These are phyloP conservation scores for Verticillium klebahnii DNA, from an alignment of 2,329 filamentous ascomycete species.

Conservation along the genomic window DNA sequence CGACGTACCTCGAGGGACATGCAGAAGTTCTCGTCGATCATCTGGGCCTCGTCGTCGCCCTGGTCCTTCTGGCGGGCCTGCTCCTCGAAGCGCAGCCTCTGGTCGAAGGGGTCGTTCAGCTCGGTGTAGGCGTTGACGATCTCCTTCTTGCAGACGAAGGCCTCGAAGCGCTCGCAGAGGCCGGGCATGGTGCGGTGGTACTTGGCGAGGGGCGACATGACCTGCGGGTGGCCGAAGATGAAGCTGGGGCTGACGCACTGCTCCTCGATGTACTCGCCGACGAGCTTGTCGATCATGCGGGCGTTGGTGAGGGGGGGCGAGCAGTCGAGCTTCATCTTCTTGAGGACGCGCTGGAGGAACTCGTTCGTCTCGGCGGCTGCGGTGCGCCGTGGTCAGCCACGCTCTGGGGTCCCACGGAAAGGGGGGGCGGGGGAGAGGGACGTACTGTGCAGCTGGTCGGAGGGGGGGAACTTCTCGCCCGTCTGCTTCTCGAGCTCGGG, in stretches of 20 bases:
- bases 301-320: slow-evolving; percentile 87
- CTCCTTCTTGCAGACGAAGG: slow-evolving; percentile 95
- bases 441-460: slow-evolving; percentile 76
- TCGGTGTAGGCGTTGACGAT: slow-evolving; percentile 97
- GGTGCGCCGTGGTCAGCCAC: neutral
- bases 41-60: slow-evolving; percentile 94
- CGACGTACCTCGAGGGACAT: slow-evolving; percentile 63
- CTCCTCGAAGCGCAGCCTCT: slow-evolving; percentile 69
- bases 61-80: slow-evolving; percentile 93
- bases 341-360: slow-evolving; percentile 78
- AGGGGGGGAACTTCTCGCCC: slow-evolving; percentile 89
- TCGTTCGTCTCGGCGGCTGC: slow-evolving; percentile 70
- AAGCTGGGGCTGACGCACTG: slow-evolving; percentile 82
- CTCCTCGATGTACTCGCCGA: slow-evolving; percentile 92
- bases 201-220: slow-evolving; percentile 79
- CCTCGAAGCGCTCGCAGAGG: slow-evolving; percentile 95
- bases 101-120: slow-evolving; percentile 91
- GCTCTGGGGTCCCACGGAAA: neutral
- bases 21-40: slow-evolving; percentile 94
- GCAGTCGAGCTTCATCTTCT: slow-evolving; percentile 90
- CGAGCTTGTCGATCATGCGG: slow-evolving; percentile 92
- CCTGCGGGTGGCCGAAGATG: slow-evolving; percentile 59
- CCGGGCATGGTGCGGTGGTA: slow-evolving; percentile 78
- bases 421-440: neutral
- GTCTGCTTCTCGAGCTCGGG: slow-evolving; percentile 82